These are phyloP conservation scores for Psidium friedrichsthalianum DNA, from an alignment of 345 rosid species.

Conservation along the genomic window DNA sequence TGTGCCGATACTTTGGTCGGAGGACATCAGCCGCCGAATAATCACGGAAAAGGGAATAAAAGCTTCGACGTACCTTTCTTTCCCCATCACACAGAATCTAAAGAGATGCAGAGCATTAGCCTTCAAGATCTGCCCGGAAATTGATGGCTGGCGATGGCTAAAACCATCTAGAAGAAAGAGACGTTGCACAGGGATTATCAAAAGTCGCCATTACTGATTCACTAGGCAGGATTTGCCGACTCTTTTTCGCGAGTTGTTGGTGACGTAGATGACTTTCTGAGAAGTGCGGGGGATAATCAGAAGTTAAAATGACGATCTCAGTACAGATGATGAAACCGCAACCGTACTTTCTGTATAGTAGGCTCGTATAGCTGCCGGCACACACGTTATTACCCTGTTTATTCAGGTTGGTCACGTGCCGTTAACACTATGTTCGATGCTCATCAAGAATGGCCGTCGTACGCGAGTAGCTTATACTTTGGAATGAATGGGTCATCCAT, in stretches of 20 bases:
- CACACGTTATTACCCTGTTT: not conserved
- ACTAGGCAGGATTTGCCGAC: not conserved
- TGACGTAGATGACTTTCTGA: not conserved
- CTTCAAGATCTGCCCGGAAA: not conserved
- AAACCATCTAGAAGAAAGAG: not conserved
- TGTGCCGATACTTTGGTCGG: not conserved
- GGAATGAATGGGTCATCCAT: not conserved
- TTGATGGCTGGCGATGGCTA: not conserved
- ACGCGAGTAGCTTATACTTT: not conserved
- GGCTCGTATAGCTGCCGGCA: not conserved
- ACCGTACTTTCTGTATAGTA: not conserved
- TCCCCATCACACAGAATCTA: not conserved
- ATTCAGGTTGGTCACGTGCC: not conserved
- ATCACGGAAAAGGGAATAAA: not conserved
- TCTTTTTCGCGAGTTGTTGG: not conserved
- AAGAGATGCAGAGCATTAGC: not conserved
- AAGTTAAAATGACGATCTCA: not conserved
- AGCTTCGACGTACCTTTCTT: not conserved
- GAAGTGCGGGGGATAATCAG: not conserved
- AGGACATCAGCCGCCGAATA: not conserved
- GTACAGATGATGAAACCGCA: not conserved
- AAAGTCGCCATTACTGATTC: not conserved
- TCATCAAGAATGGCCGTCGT: not conserved
- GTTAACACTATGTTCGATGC: not conserved
- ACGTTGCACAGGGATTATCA: not conserved